Conservation (phyloP, 768 basidiomycete species). For the Royoungia palumana region DNA sequence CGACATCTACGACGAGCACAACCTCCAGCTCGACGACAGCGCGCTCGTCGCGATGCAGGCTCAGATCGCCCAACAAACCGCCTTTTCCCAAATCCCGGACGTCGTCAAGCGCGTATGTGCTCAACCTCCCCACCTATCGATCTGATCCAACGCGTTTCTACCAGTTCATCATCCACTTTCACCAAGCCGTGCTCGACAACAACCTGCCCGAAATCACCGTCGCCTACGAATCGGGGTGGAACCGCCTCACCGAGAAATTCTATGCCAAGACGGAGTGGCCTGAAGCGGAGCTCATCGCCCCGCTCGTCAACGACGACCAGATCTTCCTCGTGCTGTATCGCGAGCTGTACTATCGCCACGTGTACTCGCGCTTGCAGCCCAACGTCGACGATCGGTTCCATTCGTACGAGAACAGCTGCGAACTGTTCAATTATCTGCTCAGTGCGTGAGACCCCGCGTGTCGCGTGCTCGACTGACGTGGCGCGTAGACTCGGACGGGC, state of each 20-base stretch:
- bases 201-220: conserved; percentile 88
- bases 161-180: conserved; percentile 95
- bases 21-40: conserved; percentile 68
- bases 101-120: conserved; percentile 78
- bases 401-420: conserved; percentile 97
- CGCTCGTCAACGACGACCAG: conserved; percentile 91
- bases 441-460: conserved; percentile 42
- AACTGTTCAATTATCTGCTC: conserved; percentile 95
- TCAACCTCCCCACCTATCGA: neutral
- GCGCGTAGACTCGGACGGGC: conserved; percentile 77
- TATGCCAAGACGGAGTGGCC: conserved; percentile 96
- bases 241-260: conserved; percentile 93
- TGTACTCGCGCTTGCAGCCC: conserved; percentile 92
- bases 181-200: conserved; percentile 87
- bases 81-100: conserved; percentile 81
- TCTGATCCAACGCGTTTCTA: neutral
- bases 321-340: conserved; percentile 97
- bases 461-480: neutral
- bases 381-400: conserved; percentile 98
- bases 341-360: conserved; percentile 92
- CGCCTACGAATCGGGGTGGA: conserved; percentile 97
- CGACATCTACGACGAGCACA: conserved; percentile 32
- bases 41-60: conserved; percentile 65
- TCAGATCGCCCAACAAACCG: conserved; percentile 79
- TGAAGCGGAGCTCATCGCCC: conserved; percentile 92